Conservation (phyloP, 2,329 filamentous ascomycete genomes). For the Fusarium heterosporum region DNA sequence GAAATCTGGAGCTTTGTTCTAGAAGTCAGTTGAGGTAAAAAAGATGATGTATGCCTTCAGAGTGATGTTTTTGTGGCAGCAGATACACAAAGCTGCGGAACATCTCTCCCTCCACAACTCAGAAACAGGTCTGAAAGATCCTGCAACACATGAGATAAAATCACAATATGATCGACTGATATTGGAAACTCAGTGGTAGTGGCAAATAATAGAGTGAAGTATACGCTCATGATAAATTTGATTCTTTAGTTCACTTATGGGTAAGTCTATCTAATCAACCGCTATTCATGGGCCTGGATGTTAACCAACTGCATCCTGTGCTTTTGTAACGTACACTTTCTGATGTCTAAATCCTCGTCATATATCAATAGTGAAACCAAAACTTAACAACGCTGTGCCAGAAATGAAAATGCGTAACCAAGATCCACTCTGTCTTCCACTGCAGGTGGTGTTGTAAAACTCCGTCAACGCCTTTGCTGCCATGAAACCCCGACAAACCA, state of each 20-base stretch:
- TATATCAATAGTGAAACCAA: slow-evolving; percentile 10
- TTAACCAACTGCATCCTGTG: slow-evolving; percentile 18
- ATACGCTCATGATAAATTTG: background rate
- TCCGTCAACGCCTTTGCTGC: slow-evolving; percentile 36
- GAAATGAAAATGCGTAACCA: slow-evolving; percentile 5
- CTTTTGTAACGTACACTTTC: slow-evolving; percentile 6
- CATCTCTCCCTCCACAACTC: background rate
- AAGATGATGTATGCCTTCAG: background rate
- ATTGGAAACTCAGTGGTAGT: background rate
- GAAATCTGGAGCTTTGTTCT: too few relatives aligned
- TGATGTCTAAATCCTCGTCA: slow-evolving; percentile 23
- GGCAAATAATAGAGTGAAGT: background rate
- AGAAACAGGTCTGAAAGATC: background rate
- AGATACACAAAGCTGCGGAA: background rate
- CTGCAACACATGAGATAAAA: background rate
- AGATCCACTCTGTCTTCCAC: slow-evolving; percentile 7
- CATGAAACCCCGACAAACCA: slow-evolving; percentile 26
- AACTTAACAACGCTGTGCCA: slow-evolving; percentile 26
- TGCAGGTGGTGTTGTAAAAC: slow-evolving; percentile 12
- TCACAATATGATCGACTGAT: background rate
- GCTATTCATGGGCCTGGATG: slow-evolving; percentile 7
- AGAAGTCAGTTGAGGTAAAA: background rate
- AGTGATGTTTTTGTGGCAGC: background rate
- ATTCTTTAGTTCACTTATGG: background rate
- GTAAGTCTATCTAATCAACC: slow-evolving; percentile 35